Evolutionary conservation across 2,329 filamentous ascomycete species (phyloP), one percentile per base, ranked within the genome.

Genomic region (Aspergillus flavus): DNA sequence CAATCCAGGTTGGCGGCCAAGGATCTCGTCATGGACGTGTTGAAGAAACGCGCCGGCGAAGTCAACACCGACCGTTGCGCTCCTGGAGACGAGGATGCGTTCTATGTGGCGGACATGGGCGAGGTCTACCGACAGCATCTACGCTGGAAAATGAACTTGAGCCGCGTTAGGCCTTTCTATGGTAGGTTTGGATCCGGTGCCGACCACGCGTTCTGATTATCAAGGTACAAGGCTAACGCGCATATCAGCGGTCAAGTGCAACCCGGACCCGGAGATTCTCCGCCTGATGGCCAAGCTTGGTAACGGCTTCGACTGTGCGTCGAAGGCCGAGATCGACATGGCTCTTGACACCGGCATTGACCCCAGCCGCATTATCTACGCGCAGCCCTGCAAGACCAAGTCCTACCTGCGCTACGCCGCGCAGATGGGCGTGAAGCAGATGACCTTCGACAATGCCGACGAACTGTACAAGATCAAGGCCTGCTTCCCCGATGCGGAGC

Each of bases 361-460:
- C 75, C 92, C 95, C 14, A 87, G 89, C 69, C 93, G 94, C 78
- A 96, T 99, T 84, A 97, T 99, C 82, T 99, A 98, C 76, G 95
- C 95, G 57, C 95, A 99, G 83, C 95, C 95, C 61, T 98, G 95
- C 91, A 99, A 99, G 89, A 99, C 95, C 74, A 96, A 95, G 83
- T 97, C 94, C 55, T 98, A 97, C 79, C 86, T 99, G 66, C 93
- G 94, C 75, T 96, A 94, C 75, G 95, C 96, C 68, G 89, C 91
- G 74, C 86, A 88, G 76, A 85, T 89, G 69, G 91, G 91, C 70
- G 95, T 99, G 77, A 94, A 91, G 83, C 92, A 97, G 85, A 98
- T 99, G 94, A 99, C 95, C 2, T 98, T 99, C 76, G 95, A 99
- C 86, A 99, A 99, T 73, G 88, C 91, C 77, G 95, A 99, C 78